phyloP scores from a whole-genome alignment of 208 protist species.

The Baffinella frigidus region DNA sequence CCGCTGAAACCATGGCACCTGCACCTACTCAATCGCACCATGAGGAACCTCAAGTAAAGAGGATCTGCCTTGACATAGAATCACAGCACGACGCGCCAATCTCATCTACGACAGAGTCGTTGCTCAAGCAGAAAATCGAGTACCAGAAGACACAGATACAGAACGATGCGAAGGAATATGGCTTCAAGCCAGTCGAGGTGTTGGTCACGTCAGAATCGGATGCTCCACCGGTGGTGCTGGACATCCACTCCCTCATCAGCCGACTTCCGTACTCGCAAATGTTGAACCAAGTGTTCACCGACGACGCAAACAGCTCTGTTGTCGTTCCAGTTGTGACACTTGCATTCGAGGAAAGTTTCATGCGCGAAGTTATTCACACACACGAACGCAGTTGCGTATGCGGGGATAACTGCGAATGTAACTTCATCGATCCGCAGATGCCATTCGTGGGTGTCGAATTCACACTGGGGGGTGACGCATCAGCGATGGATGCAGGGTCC shows the following conservation, averaged over 20 bases:
- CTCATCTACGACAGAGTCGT: too few species aligned
- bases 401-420: background rate
- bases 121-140: too few species aligned
- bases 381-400: background rate
- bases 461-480: background rate
- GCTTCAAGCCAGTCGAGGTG: too few species aligned
- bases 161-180: background rate
- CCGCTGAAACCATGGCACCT: too few species aligned
- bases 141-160: background rate
- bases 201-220: background rate
- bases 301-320: background rate
- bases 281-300: background rate
- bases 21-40: too few species aligned
- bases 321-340: background rate
- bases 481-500: background rate
- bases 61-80: too few species aligned
- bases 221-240: background rate
- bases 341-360: conserved; percentile 23
- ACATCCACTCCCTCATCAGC: background rate
- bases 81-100: too few species aligned
- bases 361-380: background rate
- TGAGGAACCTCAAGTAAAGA: too few species aligned
- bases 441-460: conserved; percentile 39
- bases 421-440: background rate
- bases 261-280: background rate